Evolutionary conservation across 225 moss, liverwort and hornwort genomes (phyloP).

Genomic region (Takakia lepidozioides): DNA sequence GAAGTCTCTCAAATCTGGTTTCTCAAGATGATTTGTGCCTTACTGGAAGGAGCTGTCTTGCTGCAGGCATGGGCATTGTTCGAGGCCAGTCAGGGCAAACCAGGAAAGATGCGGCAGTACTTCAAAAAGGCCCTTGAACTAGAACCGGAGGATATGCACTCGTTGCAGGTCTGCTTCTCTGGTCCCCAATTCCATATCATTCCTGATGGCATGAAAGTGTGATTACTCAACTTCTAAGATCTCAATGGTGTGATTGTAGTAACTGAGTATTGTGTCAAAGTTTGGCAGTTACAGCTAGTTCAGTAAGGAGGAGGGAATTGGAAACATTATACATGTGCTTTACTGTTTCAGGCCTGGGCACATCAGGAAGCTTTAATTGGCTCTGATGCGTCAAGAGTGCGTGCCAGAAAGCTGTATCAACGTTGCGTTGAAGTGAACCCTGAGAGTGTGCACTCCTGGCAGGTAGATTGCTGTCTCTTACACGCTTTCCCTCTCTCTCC

Average conservation of each 20-base stretch:
- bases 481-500: background rate
- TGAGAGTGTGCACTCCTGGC: constrained; percentile 71
- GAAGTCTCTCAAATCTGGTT: too few species aligned
- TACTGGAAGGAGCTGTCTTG: too few species aligned
- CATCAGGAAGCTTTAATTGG: constrained; percentile 66
- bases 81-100: constrained; percentile 64
- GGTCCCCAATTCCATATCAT: too few species aligned
- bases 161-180: constrained; percentile 31
- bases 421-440: constrained; percentile 63
- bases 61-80: constrained; percentile 89
- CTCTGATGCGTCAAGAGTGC: constrained; percentile 33
- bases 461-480: constrained; percentile 56
- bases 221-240: too few species aligned
- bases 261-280: too few species aligned
- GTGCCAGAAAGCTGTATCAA: constrained; percentile 67
- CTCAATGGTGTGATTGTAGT: too few species aligned
- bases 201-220: too few species aligned
- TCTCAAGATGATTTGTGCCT: too few species aligned
- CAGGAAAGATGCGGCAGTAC: constrained; percentile 63
- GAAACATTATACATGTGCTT: background rate
- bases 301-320: too few species aligned
- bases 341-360: constrained; percentile 72
- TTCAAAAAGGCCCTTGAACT: constrained; percentile 66
- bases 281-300: too few species aligned
- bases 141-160: constrained; percentile 56